phyloP scores from a whole-genome alignment of 176 grass and related monocot genomes.

The Triticum turgidum region DNA sequence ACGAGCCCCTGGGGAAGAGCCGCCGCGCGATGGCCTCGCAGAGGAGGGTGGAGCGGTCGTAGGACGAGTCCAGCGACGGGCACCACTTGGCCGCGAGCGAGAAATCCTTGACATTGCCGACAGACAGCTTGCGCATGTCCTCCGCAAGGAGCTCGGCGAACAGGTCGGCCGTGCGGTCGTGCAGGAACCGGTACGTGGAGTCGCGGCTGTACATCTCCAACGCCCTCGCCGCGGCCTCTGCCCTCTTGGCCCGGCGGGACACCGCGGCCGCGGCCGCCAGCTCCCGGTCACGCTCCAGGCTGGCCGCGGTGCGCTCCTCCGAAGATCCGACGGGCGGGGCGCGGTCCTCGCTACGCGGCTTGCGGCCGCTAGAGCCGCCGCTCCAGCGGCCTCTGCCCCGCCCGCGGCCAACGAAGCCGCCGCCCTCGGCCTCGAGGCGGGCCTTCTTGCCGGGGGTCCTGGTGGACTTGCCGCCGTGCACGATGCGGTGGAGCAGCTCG shows the following conservation, averaged over 20 bases:
- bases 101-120: slow-evolving; percentile 29
- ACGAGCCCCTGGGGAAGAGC: slow-evolving; percentile 58
- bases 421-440: background rate
- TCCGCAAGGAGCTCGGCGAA: slow-evolving; percentile 57
- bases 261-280: slow-evolving; percentile 15
- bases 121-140: slow-evolving; percentile 59
- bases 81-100: slow-evolving; percentile 87
- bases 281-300: slow-evolving; percentile 29
- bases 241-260: slow-evolving; percentile 32
- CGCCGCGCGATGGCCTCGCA: slow-evolving; percentile 72
- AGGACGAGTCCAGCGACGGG: slow-evolving; percentile 75
- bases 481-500: slow-evolving; percentile 77
- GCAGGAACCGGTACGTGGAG: slow-evolving; percentile 55
- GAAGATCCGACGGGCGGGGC: slow-evolving; percentile 1
- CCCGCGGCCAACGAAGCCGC: background rate
- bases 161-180: slow-evolving; percentile 66
- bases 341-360: background rate
- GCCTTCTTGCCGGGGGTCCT: slow-evolving; percentile 55
- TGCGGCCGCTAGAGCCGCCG: background rate
- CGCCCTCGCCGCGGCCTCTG: slow-evolving; percentile 40
- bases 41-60: slow-evolving; percentile 73
- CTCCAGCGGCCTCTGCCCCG: background rate
- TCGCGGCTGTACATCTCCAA: slow-evolving; percentile 52
- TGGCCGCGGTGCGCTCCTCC: slow-evolving; percentile 44
- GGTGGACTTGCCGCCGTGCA: slow-evolving; percentile 46